phyloP scores from a whole-genome alignment of 2,329 filamentous ascomycete species.

The Pezicula radicicola region DNA sequence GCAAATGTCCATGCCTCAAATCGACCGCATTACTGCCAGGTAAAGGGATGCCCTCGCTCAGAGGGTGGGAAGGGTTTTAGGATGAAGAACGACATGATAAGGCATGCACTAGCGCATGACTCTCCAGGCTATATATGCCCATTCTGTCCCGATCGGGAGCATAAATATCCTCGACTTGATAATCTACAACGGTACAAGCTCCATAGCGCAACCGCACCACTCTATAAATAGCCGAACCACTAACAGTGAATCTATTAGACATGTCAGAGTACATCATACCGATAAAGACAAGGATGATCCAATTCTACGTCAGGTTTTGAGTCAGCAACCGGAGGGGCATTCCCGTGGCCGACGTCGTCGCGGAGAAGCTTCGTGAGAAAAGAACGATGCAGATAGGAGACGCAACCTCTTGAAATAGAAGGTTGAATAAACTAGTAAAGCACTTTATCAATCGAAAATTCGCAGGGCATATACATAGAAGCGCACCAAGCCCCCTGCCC shows the following conservation, averaged over 20 bases:
- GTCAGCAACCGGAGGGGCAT: too few species aligned
- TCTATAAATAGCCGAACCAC: conserved; percentile 11
- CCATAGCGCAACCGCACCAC: too few species aligned
- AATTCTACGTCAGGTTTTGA: too few species aligned
- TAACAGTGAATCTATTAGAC: conserved; percentile 48
- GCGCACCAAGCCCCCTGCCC: too few species aligned
- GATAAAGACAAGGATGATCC: conserved; percentile 90
- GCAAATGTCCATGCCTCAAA: conserved; percentile 67
- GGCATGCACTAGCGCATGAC: conserved; percentile 83
- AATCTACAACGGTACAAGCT: conserved; percentile 91
- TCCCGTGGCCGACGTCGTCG: too few species aligned
- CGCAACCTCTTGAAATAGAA: too few species aligned
- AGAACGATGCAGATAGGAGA: too few species aligned
- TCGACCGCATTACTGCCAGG: conserved; percentile 63
- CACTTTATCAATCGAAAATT: too few species aligned
- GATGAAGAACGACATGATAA: conserved; percentile 71
- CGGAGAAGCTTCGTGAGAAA: too few species aligned
- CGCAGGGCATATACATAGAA: too few species aligned
- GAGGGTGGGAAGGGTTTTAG: conserved; percentile 68
- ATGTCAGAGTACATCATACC: conserved; percentile 87
- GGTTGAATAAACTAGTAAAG: too few species aligned
- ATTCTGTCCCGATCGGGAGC: conserved; percentile 90
- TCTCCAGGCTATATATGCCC: conserved; percentile 95
- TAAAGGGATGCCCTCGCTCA: conserved; percentile 58
- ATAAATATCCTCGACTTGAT: conserved; percentile 91